Base-by-base conservation (phyloP, 192 early-diverging fungal species). In the Backusella tuberculispora region DNA sequence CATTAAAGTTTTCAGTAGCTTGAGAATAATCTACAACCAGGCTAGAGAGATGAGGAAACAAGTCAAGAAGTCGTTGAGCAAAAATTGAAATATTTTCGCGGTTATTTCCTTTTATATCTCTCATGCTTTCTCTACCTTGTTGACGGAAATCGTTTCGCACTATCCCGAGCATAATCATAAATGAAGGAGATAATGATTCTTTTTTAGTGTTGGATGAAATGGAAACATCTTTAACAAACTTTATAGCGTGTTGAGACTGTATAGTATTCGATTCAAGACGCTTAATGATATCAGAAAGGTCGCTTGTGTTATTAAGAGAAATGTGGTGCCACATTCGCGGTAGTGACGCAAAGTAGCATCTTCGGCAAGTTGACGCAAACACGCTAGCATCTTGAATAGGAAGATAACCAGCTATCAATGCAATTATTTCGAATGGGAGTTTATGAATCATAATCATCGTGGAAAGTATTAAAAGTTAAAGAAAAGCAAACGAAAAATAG, bases 401-500 rank as follows among this genome's bases (percentile, higher is more conserved):
- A n/a, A 71, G 46, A 71, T 71, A 37, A 12, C 37, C 29, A n/a
- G 69, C 69, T 38, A 71, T 71, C 3, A 29, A 50, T 26, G 69
- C 38, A 17, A 71, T 46, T n/a, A 71, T 45, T 37, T 71, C 69
- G 41, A 66, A 41, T 9, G 65, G 65, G 71, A 72, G 29, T 60
- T 72, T 29, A 19, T 72, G 71, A 41, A 72, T 15, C 38, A 72
- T 72, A 60, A 21, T 72, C n/a, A n/a, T n/a, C n/a, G n/a, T n/a
- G n/a, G n/a, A n/a, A n/a, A n/a, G n/a, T n/a, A n/a, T n/a, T n/a
- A n/a, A n/a, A n/a, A n/a, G 68, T 46, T 69, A 17, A 43, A 42
- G 63, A 63, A n/a, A 42, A 40, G 53, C 15, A 47, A 53, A n/a
- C n/a, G n/a, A n/a, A n/a, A n/a, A n/a, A n/a, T n/a, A n/a, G n/a